Percentiles rank a stretch among this genome's conserved stretches.
Evolutionary conservation across 208 protist species (phyloP).

Genomic region (Eutreptiella sp.): DNA sequence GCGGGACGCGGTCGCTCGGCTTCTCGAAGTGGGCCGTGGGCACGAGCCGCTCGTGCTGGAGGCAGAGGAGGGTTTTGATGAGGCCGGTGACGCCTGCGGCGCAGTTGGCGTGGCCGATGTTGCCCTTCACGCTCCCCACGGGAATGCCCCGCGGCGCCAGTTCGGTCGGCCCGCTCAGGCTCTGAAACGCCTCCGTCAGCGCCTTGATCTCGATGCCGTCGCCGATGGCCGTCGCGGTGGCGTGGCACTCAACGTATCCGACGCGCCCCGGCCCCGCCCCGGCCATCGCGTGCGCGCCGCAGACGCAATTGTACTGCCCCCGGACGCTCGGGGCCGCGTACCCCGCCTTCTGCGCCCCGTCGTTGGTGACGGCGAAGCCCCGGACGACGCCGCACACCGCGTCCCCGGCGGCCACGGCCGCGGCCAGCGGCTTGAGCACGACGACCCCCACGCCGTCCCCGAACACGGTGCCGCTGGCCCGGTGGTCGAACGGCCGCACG

Average conservation of each 20-base stretch:
- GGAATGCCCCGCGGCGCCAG: background rate
- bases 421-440: conserved; percentile 41
- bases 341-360: conserved; percentile 38
- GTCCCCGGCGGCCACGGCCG: conserved; percentile 10
- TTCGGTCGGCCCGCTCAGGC: background rate
- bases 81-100: conserved; percentile 37
- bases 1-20: conserved; percentile 17
- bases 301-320: conserved; percentile 33
- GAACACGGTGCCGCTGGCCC: conserved; percentile 60
- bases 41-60: conserved; percentile 9
- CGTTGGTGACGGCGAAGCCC: conserved; percentile 44
- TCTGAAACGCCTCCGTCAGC: conserved; percentile 14
- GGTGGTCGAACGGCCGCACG: conserved; percentile 47
- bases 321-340: conserved; percentile 29
- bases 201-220: conserved; percentile 41
- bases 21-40: conserved; percentile 9
- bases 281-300: conserved; percentile 6
- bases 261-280: conserved; percentile 33
- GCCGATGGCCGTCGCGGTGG: conserved; percentile 44
- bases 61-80: conserved; percentile 18
- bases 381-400: conserved; percentile 28
- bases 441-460: conserved; percentile 54
- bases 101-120: conserved; percentile 39
- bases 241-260: conserved; percentile 43
- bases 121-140: conserved; percentile 37